Base-by-base conservation (phyloP, 805 yeast species). In the Candida oleophila region DNA sequence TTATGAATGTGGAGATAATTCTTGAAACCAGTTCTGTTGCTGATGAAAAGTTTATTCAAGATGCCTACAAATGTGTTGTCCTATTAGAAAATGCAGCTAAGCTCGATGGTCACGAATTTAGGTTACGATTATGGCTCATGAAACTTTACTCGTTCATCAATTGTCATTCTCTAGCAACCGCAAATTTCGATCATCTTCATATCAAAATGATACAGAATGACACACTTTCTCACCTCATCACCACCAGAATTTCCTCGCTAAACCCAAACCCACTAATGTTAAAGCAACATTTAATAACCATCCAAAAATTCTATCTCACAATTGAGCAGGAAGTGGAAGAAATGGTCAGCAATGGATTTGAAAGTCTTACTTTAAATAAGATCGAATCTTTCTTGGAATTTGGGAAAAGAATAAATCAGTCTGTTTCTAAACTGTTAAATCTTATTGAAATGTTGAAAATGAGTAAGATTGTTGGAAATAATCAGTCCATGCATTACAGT, bases 161-260 rank as follows among this genome's bases (percentile, higher is more conserved):
- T 42, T 69, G 81, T 8, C 71, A 71, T 28, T 60, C 76, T 1
- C 61, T 71, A 37, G 84, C 91, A 0, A 54, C 62, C 30, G 59
- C 62, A 5, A 78, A 81, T 40, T 89, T 77, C 60, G 62, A 74
- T 14, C 57, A 70, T 1, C 63, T 91, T 43, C 79, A 81, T 33
- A 78, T 89, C 54, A 88, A 86, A 57, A 82, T 84, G 66, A 64
- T 90, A 7, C 98, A 92, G 64, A 71, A 76, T 43, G 97, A 91
- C 56, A 78, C 88, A 0, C 61, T 87, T 41, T 77, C 83, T 11
- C 78, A 81, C 50, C 55, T 83, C 8, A 64, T 73, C 8, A 28
- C 46, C 22, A 69, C 81, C 0, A 72, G 88, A 42, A 53, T 73
- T 21, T 69, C 82, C 1, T 58, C 80, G 0, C 50, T 73, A 1